These are phyloP conservation scores for Phyllosticta capitalensis DNA, from an alignment of 2,329 filamentous ascomycete species.

Conservation along the genomic window DNA sequence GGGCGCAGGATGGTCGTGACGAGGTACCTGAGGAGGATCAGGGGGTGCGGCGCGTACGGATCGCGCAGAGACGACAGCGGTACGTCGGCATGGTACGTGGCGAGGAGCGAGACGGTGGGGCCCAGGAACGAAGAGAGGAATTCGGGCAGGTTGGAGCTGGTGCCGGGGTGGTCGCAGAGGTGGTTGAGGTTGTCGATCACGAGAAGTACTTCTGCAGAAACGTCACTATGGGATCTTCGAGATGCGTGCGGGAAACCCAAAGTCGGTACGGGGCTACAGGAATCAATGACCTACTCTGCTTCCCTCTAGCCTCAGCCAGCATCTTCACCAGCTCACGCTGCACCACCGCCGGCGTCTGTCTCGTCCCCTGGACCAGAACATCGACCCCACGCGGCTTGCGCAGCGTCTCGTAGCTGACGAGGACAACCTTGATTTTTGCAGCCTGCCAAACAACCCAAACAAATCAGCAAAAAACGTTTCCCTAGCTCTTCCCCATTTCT, in stretches of 20 bases:
- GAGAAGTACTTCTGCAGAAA: slow-evolving; percentile 55
- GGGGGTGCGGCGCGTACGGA: slow-evolving; percentile 38
- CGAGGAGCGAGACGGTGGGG: slow-evolving; percentile 61
- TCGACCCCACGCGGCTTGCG: slow-evolving; percentile 56
- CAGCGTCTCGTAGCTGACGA: slow-evolving; percentile 69
- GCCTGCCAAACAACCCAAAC: background rate
- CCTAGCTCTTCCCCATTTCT: background rate
- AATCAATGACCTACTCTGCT: background rate
- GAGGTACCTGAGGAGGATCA: slow-evolving; percentile 68
- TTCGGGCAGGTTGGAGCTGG: slow-evolving; percentile 44
- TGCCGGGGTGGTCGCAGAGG: slow-evolving; percentile 45
- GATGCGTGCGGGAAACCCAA: background rate
- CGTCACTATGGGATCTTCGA: background rate
- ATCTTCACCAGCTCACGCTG: slow-evolving; percentile 48
- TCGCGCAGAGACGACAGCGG: slow-evolving; percentile 38
- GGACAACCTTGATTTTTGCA: slow-evolving; percentile 57
- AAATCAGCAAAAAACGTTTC: background rate
- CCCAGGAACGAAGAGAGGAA: slow-evolving; percentile 63
- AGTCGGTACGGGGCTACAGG: background rate
- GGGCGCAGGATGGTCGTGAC: slow-evolving; percentile 77
- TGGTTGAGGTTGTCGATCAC: slow-evolving; percentile 72
- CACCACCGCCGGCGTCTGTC: slow-evolving; percentile 49
- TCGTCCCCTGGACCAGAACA: slow-evolving; percentile 54
- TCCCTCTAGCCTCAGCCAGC: background rate
- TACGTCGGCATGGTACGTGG: slow-evolving; percentile 74